Conservation (phyloP, 805 yeast genomes). For the Zygosaccharomyces bailii region DNA sequence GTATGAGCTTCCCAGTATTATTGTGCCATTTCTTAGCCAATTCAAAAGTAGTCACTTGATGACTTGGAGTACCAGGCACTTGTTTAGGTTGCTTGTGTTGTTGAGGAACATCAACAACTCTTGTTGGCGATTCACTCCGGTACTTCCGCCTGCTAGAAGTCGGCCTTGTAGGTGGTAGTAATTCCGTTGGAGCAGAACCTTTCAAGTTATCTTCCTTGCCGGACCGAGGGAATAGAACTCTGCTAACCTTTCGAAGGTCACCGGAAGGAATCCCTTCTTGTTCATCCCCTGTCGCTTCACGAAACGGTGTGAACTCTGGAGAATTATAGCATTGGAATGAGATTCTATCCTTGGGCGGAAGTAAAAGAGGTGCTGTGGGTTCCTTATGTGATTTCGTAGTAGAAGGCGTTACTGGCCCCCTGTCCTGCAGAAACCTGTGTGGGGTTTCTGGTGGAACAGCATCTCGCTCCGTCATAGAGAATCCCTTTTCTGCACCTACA, state of each 20-base stretch:
- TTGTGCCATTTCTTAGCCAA: constrained; percentile 37
- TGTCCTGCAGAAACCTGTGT: constrained; percentile 6
- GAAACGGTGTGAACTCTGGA: constrained; percentile 33
- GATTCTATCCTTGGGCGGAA: constrained; percentile 17
- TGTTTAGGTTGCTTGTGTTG: constrained; percentile 18
- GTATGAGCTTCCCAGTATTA: constrained; percentile 16
- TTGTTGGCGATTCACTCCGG: constrained; percentile 3
- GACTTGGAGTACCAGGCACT: constrained; percentile 38
- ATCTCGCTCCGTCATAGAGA: constrained; percentile 7
- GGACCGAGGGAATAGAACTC: constrained; percentile 27
- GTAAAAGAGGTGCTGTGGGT: constrained; percentile 13
- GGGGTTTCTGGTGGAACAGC: constrained; percentile 16
- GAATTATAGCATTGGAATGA: constrained; percentile 31
- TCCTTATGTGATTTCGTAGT: constrained; percentile 19
- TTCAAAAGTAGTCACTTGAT: constrained; percentile 34
- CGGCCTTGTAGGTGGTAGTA: constrained; percentile 24
- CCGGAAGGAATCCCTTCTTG: constrained; percentile 8
- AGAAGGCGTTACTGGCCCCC: constrained; percentile 28
- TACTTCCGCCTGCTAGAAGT: constrained; percentile 15
- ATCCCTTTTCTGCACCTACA: neutral
- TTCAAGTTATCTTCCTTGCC: constrained; percentile 10
- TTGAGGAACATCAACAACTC: constrained; percentile 1
- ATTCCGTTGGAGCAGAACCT: constrained; percentile 6
- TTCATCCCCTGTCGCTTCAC: constrained; percentile 15
- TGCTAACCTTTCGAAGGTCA: constrained; percentile 21